Conservation (phyloP, 345 rosid species). For the Populus davidiana region DNA sequence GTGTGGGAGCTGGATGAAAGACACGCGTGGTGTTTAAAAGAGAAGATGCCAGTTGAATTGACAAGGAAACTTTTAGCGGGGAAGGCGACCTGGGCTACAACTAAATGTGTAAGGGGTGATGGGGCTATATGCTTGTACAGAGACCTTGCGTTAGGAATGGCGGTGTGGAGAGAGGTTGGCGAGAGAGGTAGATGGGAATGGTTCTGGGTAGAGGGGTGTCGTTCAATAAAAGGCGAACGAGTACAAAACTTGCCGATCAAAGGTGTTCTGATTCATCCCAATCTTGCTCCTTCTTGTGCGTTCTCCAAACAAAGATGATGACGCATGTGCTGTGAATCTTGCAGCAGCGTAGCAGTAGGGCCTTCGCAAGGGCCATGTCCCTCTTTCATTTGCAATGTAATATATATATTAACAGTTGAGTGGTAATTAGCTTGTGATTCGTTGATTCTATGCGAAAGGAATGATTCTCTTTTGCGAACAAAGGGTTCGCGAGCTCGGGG, state of each 20-base stretch:
- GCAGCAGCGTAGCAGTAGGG: no score
- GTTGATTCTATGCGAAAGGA: no score
- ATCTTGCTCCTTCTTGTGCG: conserved; percentile 22
- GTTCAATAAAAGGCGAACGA: conserved; percentile 22
- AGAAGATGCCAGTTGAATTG: conserved; percentile 37
- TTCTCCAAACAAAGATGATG: no score
- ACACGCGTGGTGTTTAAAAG: conserved; percentile 30
- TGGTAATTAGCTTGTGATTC: no score
- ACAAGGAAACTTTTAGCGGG: conserved; percentile 31
- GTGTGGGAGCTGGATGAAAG: conserved; percentile 42
- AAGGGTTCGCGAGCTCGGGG: no score
- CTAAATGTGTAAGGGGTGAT: conserved; percentile 41
- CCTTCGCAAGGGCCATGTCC: no score
- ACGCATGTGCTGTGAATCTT: no score
- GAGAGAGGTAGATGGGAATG: conserved; percentile 43
- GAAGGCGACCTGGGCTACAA: conserved; percentile 37
- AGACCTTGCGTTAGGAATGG: conserved; percentile 51
- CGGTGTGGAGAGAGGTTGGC: conserved; percentile 38
- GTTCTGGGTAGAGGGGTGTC: conserved; percentile 49
- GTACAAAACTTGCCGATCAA: conserved; percentile 32
- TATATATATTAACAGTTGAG: no score
- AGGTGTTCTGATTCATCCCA: conserved; percentile 44
- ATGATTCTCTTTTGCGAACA: no score
- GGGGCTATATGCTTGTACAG: conserved; percentile 43
- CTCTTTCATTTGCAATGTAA: no score